Base-by-base conservation (phyloP, 495 filamentous ascomycete genomes). In the Penicillium cinerascens region DNA sequence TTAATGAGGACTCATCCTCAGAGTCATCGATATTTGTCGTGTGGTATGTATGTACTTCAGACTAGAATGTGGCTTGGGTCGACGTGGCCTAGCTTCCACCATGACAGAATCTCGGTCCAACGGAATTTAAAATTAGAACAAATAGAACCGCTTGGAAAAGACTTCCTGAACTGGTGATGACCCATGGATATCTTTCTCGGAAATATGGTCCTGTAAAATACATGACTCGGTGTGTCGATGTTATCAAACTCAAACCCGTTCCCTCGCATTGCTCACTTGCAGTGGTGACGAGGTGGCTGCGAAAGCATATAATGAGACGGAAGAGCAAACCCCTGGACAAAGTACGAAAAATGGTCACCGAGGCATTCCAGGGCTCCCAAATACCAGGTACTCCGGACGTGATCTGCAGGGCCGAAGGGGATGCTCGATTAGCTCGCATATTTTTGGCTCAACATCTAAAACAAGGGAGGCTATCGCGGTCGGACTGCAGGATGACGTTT, bases 281-380 rank as follows among this genome's bases (percentile, higher is more conserved):
- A 16, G 6, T 25, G 23, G 16, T 52, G 33, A 46, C 36, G 33
- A 39, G n/a, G 49, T 44, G 49, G 49, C 48, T 43, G 29, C 29
- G 20, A 44, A 50, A 20, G 23, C 38, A 47, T 47, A 39, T 33
- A 47, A 13, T 20, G 10, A 39, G 13, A n/a, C 25, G 42, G 16
- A 50, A 20, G 16, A 47, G 27, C 40, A 41, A 38, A 41, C 37
- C 52, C 46, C 21, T 44, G 39, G 36, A 49, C 42, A 49, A 51
- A 49, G 39, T 26, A 20, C 27, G 29, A 33, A 35, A 35, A 20
- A 13, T 17, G 20, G 39, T 57, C 44, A 16, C n/a, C 47, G 29
- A 52, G 54, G 47, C 48, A 66, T 66, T 56, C 56, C 46, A 60
- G 56, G 52, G 54, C 39, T 60, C 51, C 56, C 63, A 56, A 61